These are phyloP conservation scores for Iberis pinnata DNA, from an alignment of 345 rosid species.

Conservation along the genomic window DNA sequence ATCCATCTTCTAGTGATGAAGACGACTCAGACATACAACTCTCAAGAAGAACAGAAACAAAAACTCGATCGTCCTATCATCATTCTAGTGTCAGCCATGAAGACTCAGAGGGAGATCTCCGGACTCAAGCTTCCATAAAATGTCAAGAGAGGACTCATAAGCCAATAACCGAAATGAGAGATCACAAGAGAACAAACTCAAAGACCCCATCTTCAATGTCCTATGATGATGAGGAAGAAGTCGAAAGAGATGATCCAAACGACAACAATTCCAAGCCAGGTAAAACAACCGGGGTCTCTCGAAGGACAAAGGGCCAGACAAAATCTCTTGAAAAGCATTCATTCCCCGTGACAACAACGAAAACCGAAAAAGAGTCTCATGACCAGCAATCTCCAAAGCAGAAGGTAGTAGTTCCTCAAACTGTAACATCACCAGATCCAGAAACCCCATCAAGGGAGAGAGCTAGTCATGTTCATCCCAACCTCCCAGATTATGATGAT, in stretches of 20 bases:
- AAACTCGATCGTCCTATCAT: constrained; percentile 9
- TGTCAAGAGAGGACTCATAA: constrained; percentile 20
- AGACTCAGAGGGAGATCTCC: constrained; percentile 19
- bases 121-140: neutral
- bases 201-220: constrained; percentile 28
- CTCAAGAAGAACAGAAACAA: constrained; percentile 12
- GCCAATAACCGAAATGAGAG: constrained; percentile 15
- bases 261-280: constrained; percentile 17
- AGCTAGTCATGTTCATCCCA: constrained; percentile 80
- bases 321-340: constrained; percentile 25
- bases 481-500: constrained; percentile 73
- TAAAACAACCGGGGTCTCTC: constrained; percentile 18
- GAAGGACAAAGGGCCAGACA: constrained; percentile 21
- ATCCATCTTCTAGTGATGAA: constrained; percentile 27
- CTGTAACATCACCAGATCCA: constrained; percentile 24
- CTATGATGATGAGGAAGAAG: constrained; percentile 37
- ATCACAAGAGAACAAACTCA: constrained; percentile 7
- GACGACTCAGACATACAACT: constrained; percentile 38
- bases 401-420: constrained; percentile 13
- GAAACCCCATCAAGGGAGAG: constrained; percentile 33
- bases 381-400: constrained; percentile 28
- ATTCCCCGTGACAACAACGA: constrained; percentile 7
- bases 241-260: constrained; percentile 15
- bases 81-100: constrained; percentile 12
- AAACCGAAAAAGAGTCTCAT: constrained; percentile 25